Evolutionary conservation across 2,329 filamentous ascomycete species (phyloP).

Genomic region (Aspergillus spinulosporus): DNA sequence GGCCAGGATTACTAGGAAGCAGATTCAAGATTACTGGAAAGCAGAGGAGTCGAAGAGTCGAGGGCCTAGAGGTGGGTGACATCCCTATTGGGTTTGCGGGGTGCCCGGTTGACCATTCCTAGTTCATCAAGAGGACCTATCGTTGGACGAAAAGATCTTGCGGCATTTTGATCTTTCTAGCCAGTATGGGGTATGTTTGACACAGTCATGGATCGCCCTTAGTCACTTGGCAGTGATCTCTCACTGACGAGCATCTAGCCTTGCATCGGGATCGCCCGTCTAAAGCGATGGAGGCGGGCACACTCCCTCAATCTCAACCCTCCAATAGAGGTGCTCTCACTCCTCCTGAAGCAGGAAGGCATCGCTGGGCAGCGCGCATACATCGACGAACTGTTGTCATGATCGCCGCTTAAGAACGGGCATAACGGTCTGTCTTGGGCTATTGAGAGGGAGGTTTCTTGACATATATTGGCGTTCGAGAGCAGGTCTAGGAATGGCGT

Average conservation of each 20-base stretch:
- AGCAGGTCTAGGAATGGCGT: conserved; percentile 13
- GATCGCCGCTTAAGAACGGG: conserved; percentile 8
- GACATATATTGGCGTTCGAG: conserved; percentile 14
- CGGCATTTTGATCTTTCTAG: conserved; percentile 89
- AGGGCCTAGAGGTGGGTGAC: conserved; percentile 56
- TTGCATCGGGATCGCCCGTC: conserved; percentile 77
- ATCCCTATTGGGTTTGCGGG: neutral
- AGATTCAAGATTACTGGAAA: conserved; percentile 77
- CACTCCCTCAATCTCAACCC: conserved; percentile 79
- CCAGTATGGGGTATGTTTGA: conserved; percentile 80
- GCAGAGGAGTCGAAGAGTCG: conserved; percentile 67
- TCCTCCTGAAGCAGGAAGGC: conserved; percentile 66
- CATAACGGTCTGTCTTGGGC: conserved; percentile 3
- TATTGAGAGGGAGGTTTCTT: neutral
- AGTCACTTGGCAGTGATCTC: neutral
- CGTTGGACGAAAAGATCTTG: conserved; percentile 77
- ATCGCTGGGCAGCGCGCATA: conserved; percentile 63
- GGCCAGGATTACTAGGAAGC: conserved; percentile 63
- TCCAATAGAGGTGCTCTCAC: conserved; percentile 84
- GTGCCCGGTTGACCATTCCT: conserved; percentile 5
- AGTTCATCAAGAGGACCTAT: conserved; percentile 76
- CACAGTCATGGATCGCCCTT: neutral
- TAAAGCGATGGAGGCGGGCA: conserved; percentile 86
- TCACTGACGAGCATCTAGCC: conserved; percentile 58
- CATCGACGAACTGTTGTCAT: conserved; percentile 48